Conservation (phyloP, 371 early-diverging fungal species). For the Vittaforma corneae region DNA sequence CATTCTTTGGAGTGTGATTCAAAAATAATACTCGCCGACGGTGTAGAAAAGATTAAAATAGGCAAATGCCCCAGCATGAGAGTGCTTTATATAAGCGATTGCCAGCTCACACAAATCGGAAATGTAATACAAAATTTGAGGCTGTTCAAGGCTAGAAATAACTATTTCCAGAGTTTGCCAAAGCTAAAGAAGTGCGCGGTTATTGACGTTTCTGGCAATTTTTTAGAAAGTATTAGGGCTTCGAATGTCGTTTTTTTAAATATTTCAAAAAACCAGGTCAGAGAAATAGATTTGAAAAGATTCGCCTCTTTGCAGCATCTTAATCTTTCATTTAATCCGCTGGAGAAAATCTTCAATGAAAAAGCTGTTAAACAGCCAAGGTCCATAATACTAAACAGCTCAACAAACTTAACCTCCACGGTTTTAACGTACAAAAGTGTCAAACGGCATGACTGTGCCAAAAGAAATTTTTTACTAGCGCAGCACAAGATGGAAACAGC, state of each 20-base stretch:
- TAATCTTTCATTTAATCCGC: background rate
- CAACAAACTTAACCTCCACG: no score
- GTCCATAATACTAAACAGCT: no score
- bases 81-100: background rate
- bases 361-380: no score
- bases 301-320: background rate
- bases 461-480: no score
- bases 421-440: no score
- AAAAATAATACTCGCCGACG: background rate
- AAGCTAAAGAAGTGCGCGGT: background rate
- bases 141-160: background rate
- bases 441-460: no score
- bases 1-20: background rate
- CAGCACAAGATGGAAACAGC: no score
- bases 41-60: background rate
- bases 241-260: background rate
- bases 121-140: background rate
- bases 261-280: background rate
- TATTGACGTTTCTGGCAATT: constrained; percentile 3
- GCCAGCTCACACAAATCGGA: background rate
- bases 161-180: background rate
- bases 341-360: no score
- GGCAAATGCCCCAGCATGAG: background rate
- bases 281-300: background rate
- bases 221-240: background rate